Evolutionary conservation across 805 yeast genomes (phyloP), one percentile per base, ranked within the genome.

Genomic region (Lachancea dasiensis): DNA sequence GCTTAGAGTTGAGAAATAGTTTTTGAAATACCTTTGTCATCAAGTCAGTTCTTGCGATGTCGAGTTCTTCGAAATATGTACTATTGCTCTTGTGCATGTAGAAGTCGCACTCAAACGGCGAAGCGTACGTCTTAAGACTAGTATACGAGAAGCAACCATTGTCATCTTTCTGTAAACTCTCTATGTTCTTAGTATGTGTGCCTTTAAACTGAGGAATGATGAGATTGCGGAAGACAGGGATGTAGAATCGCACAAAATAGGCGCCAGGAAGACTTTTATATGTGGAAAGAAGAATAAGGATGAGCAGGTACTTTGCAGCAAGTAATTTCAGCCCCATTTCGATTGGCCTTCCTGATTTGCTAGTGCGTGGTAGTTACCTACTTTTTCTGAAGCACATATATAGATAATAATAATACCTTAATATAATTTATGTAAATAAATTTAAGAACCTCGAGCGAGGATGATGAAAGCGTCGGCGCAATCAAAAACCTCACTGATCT

Each of bases 31-130:
- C 61, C 31, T 63, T 58, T 17, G 74, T 61, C 64, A 86, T 64
- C 38, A 80, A 60, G 40, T 77, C 75, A 6, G 83, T 69, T 54
- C 97, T 75, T 3, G 85, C 77, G 45, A 86, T 68, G 55, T 89
- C 97, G 55, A 86, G 65, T 48, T 89, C 97, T 14, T 69, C 63
- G 52, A 83, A 81, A 61, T 89, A 90, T 1, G 95, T 82, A 5
- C 90, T 78, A 58, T 90, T 90, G 40, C 82, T 77, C 64, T 89
- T 90, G 66, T 89, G 97, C 33, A 86, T 51, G 54, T 86, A 86
- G 65, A 84, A 73, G 60, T 89, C 97, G 54, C 86, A 78, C 55
- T 89, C 97, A 52, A 83, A 61, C 6, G 83, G 77, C 1, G 90
- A 79, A 20, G 82, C 83, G 43, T 74, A 75, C 0, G 87, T 72